These are phyloP conservation scores for Silene conica DNA, from an alignment of 148 eudicot species.

Conservation along the genomic window DNA sequence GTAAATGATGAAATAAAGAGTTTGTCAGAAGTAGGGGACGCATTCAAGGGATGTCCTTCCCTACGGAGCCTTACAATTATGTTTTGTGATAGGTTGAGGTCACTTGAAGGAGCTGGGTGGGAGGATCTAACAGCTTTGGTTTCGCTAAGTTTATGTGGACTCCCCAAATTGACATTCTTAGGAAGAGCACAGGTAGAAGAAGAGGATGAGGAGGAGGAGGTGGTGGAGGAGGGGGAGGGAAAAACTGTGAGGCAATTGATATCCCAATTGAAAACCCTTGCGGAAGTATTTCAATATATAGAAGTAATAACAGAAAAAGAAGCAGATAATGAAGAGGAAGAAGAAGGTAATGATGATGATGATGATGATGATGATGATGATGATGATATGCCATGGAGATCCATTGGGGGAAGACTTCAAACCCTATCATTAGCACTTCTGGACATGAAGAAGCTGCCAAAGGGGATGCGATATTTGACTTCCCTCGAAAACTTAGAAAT, in stretches of 20 bases:
- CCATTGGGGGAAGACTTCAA: background rate
- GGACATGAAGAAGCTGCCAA: too few species aligned
- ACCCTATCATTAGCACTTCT: background rate
- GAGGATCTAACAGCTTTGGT: constrained; percentile 15
- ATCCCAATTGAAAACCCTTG: too few species aligned
- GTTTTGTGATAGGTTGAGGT: background rate
- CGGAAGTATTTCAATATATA: too few species aligned
- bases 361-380: background rate
- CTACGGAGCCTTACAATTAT: background rate
- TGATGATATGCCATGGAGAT: background rate
- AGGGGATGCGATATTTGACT: background rate
- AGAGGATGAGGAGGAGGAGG: too few species aligned
- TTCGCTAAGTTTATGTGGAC: background rate
- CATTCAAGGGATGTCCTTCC: background rate
- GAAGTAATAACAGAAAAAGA: too few species aligned
- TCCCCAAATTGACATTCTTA: too few species aligned
- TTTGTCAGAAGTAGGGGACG: background rate
- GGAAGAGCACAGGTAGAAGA: too few species aligned
- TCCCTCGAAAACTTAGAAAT: background rate
- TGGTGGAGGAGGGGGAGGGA: too few species aligned
- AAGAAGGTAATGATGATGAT: too few species aligned
- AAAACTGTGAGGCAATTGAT: too few species aligned
- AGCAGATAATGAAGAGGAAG: too few species aligned
- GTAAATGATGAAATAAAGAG: background rate
- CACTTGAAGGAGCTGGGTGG: background rate